Conservation (phyloP, 2,329 filamentous ascomycete species). For the Amylocarpus encephaloides region DNA sequence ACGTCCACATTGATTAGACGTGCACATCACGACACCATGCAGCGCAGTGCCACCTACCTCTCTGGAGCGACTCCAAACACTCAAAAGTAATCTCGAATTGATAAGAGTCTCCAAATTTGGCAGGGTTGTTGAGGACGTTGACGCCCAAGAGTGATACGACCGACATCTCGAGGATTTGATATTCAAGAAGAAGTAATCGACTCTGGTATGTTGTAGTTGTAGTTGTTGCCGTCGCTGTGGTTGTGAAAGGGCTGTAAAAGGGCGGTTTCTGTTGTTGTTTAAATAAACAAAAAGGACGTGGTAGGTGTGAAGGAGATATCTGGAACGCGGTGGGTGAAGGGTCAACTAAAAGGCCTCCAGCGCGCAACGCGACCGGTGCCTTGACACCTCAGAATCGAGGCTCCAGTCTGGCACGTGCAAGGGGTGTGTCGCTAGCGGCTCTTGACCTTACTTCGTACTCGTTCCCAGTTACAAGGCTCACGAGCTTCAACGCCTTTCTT, state of each 20-base stretch:
- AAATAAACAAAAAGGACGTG: neutral
- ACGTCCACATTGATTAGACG: conserved; percentile 16
- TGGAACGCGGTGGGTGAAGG: neutral
- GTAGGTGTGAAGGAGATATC: neutral
- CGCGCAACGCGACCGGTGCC: neutral
- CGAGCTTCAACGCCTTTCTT: neutral
- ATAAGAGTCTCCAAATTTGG: conserved; percentile 86
- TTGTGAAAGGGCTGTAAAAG: no score
- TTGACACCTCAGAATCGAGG: neutral
- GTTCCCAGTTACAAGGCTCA: no score
- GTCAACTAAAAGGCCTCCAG: neutral
- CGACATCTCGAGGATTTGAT: conserved; percentile 60
- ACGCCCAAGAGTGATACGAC: conserved; percentile 94
- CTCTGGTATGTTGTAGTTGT: neutral
- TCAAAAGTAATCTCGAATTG: conserved; percentile 99
- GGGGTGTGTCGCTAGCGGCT: neutral
- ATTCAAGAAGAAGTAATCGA: neutral
- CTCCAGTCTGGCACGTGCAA: neutral
- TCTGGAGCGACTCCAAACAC: conserved; percentile 88
- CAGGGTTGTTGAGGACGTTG: conserved; percentile 94
- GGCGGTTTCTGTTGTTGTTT: neutral
- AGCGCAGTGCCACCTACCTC: conserved; percentile 51
- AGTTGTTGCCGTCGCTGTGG: neutral
- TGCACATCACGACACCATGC: neutral
- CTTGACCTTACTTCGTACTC: neutral